phyloP scores from a whole-genome alignment of 2,329 filamentous ascomycete species.

The Monilinia polystroma region DNA sequence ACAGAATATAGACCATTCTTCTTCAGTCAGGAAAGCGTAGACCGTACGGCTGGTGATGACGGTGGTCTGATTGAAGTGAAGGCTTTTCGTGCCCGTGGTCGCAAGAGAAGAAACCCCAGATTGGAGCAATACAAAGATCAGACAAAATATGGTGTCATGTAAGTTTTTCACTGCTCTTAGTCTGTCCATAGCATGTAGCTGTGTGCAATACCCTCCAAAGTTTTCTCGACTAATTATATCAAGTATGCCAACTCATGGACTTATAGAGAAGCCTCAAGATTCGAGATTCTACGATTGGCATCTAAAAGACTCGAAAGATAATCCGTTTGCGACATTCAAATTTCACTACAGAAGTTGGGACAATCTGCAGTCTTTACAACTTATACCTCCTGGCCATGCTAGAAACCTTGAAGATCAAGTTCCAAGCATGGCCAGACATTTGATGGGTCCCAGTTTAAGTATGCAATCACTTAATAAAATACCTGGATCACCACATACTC shows the following conservation, averaged over 20 bases:
- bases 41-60: slow-evolving; percentile 47
- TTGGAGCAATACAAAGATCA: slow-evolving; percentile 49
- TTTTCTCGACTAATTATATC: slow-evolving; percentile 5
- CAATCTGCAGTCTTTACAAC: slow-evolving; percentile 49
- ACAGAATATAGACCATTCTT: slow-evolving; percentile 55
- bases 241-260: slow-evolving; percentile 53
- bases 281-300: slow-evolving; percentile 53
- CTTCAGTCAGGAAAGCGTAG: slow-evolving; percentile 40
- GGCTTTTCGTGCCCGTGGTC: slow-evolving; percentile 52
- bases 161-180: slow-evolving; percentile 36
- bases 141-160: slow-evolving; percentile 55
- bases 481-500: slow-evolving; percentile 2
- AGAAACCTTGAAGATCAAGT: slow-evolving; percentile 20
- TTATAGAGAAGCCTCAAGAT: slow-evolving; percentile 52
- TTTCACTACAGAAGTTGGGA: slow-evolving; percentile 58
- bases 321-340: slow-evolving; percentile 53
- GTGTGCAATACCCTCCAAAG: neutral
- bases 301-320: slow-evolving; percentile 51
- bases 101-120: slow-evolving; percentile 46
- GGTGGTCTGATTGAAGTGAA: slow-evolving; percentile 56
- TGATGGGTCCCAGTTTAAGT: neutral
- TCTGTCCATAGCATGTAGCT: neutral
- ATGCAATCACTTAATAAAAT: slow-evolving; percentile 6
- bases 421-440: slow-evolving; percentile 15
- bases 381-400: slow-evolving; percentile 42